Evolutionary conservation across 257 asterid genomes (phyloP), one percentile per base, ranked within the genome.

Genomic region (Leptodermis oblonga): DNA sequence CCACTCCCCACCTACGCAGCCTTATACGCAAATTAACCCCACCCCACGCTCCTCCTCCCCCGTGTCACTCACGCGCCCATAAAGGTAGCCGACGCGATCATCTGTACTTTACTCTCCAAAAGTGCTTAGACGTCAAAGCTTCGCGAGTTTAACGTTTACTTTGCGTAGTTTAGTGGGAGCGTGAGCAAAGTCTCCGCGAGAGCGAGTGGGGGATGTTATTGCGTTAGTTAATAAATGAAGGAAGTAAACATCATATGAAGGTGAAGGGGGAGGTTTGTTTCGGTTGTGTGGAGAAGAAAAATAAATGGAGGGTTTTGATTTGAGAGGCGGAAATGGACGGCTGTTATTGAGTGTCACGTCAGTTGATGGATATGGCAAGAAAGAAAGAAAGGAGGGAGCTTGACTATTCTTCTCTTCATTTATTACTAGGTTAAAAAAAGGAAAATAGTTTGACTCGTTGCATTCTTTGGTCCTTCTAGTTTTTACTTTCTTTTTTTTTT

Each of bases 221-320:
- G 46, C 3, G 53, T 52, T 53, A 7, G 52, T 68, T 52, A 23
- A 23, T 7, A 15, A 23, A 1, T 30, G 30, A 45, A 70, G 36
- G 34, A 33, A 36, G 33, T 13, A 62, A 62, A 71, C 62, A 71
- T 63, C 62, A 13, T 56, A 42, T 17, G 65, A 25, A 55, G 18
- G 11, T n/a, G n/a, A n/a, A n/a, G 43, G 17, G 22, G 51, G 60
- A 43, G 52, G 75, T 71, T 62, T 33, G 22, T 33, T 70, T 71
- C 58, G 10, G 75, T 70, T 70, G 61, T 12, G 2, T 45, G n/a
- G n/a, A n/a, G n/a, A n/a, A n/a, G 10, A 36, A 17, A 2, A 26
- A 30, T 52, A 20, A 15, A 53, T 36, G 53, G 36, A n/a, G n/a
- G n/a, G n/a, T n/a, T 25, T 53, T 36, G 37, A 15, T 52, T 36